Evolutionary conservation across 345 rosid species (phyloP), one percentile per base, ranked within the genome.

Genomic region (Populus euphratica): DNA sequence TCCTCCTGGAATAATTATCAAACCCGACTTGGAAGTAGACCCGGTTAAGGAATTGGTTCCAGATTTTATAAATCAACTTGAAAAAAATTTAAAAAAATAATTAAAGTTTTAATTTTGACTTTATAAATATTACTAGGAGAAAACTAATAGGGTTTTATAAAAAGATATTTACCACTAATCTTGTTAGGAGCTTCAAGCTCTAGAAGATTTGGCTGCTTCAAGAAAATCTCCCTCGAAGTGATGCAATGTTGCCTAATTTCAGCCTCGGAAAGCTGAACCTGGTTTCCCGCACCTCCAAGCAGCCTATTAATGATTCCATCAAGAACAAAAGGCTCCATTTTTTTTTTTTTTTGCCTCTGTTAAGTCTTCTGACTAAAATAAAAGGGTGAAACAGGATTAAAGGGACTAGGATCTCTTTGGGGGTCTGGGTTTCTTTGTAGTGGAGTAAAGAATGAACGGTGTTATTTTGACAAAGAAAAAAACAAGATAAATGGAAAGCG

Each of bases 181-280:
- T 36, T 78, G 73, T 78, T 66, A 5, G 85, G 85, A 41, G 85
- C 79, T 72, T 78, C 85, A 25, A 82, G 79, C 75, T 82, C 85
- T 54, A 82, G 44, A 27, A 82, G 82, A 82, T 70, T 68, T 12
- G 85, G 81, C 74, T 78, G 85, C 54, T 13, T 74, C 74, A 78
- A 35, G 59, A 82, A 75, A 72, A 78, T 56, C 29, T 75, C 79
- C 66, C 74, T 78, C 43, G 85, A 78, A 5, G 74, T 29, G 44
- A 59, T 6, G 61, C 85, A 78, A 31, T 75, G 85, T 72, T 78
- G 80, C 74, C 76, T 76, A 20, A 82, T 82, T 41, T 78, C 85
- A 41, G 63, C 4, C 74, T 82, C 85, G 68, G 79, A 78, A 35
- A 82, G 85, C 79, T 44, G 79, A 3, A 82, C 85, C 70, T 70